Base-by-base conservation (phyloP, 2,329 filamentous ascomycete genomes). In the Huntiella omanensis region DNA sequence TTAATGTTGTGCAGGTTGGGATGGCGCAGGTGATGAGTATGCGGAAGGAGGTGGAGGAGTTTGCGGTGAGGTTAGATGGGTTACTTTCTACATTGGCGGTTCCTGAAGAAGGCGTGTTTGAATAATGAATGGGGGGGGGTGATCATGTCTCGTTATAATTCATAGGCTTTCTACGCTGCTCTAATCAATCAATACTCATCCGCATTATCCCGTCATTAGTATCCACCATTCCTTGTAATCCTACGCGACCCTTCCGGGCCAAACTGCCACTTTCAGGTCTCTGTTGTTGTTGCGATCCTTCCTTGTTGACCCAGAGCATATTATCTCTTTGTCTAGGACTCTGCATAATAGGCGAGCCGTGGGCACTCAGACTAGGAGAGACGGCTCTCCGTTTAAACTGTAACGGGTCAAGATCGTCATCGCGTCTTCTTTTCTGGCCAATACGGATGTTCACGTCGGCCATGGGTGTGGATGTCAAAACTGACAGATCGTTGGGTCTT, bases 141-240 rank as follows among this genome's bases (percentile, higher is more conserved):
- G 12, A 43, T 47, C 45, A 43, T 47, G 33, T 43, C 36, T 47
- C 45, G 28, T 47, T 47, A 43, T 47, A 32, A n/a, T 47, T 4
- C 22, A 28, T 28, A 28, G 22, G 22, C 22, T 28, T 49, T 35
- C 28, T 13, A 38, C 43, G 13, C n/a, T 45, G 32, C 28, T 28
- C 38, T 17, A 45, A 45, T 33, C 13, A 45, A 45, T 95, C 87
- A 56, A 95, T 94, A 60, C 83, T 94, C 83, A 96, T 91, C 55
- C 88, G 86, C 80, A 94, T 94, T 53, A 95, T 69, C 1, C 86
- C 83, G 59, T 95, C 88, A 58, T 85, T 85, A n/a, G 88, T 88
- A 61, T 95, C 88, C 13, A 75, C 81, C 87, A 96, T 95, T 1
- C 87, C 85, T 62, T 95, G 87, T 54, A 92, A 71, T 6, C 85